phyloP scores from a whole-genome alignment of 1,284 basidiomycete species.

The Boletus albobrunnescens region DNA sequence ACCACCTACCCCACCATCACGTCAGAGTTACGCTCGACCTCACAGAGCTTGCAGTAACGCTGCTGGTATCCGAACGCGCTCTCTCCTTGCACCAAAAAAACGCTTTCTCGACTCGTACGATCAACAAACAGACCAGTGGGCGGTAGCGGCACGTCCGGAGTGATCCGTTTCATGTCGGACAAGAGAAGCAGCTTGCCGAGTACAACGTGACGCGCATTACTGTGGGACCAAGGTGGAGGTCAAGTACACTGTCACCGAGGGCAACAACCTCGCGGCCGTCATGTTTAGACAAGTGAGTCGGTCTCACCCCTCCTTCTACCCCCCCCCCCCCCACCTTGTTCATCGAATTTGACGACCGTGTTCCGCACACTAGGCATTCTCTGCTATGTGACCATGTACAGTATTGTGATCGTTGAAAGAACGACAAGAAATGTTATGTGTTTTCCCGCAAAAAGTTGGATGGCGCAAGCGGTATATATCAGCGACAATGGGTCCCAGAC shows the following conservation, averaged over 20 bases:
- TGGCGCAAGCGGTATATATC: no score
- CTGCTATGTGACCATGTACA: background rate
- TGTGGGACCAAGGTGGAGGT: slow-evolving; percentile 4
- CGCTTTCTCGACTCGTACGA: no score
- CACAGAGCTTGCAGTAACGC: no score
- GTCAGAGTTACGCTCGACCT: no score
- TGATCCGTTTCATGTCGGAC: no score
- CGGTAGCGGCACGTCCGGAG: no score
- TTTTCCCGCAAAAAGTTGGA: background rate
- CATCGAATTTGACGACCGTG: background rate
- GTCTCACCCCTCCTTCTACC: background rate
- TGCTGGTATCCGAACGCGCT: no score
- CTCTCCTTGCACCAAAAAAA: no score
- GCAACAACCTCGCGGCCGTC: slow-evolving; percentile 9
- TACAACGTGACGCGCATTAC: slow-evolving; percentile 7
- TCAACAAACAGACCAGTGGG: no score
- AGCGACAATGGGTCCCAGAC: no score
- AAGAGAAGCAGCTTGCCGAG: slow-evolving; percentile 22
- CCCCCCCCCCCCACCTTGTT: no score
- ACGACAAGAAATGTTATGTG: background rate
- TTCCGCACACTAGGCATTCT: background rate
- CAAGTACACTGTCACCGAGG: background rate
- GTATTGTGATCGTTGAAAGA: background rate
- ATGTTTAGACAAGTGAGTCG: slow-evolving; percentile 12
- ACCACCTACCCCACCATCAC: no score